Base-by-base conservation (phyloP, 2,329 filamentous ascomycete genomes). In the Tolypocladium amazonense region DNA sequence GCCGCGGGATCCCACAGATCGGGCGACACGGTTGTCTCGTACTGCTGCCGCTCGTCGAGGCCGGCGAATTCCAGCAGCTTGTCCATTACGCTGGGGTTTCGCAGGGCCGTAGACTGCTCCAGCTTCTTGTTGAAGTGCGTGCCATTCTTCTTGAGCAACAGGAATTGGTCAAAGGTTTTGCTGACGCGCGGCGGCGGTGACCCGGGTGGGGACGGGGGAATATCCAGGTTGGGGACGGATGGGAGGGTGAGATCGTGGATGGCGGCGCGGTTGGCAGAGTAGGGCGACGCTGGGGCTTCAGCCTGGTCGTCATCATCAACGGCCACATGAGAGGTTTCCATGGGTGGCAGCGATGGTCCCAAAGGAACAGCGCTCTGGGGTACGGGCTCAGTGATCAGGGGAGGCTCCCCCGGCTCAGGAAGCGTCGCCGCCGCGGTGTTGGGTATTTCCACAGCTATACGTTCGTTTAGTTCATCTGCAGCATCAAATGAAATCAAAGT, bases 111-210 rank as follows among this genome's bases (percentile, higher is more conserved):
- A 0, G 87, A 88, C 60, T 81, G 79, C 41, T 88, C 83, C 11
- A 94, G 77, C 62, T 88, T 86, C 66, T 85, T 79, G 71, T 94
- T 92, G 78, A 93, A 93, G 73, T 94, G 90, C 20, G 86, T 79
- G 5, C 87, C 87, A 63, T 87, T 84, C 68, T 84, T 85, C 75
- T 94, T 94, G n/a, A 93, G 79, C 54, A 84, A 79, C 0, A 93
- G 81, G 65, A 94, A 93, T 61, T 85, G 84, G 63, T 84, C 81
- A 65, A 93, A 88, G 66, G 90, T 92, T 65, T 82, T 80, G 57
- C 81, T 86, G 15, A 85, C 72, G 50, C 74, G 65, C 39, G 76
- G 69, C 0, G 77, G 74, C 14, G 83, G 83, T 2, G 83, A 82
- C 30, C 83, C 83, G 0, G 87, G 86, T 1, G 89, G 89, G 4